Base-by-base conservation (phyloP, 192 early-diverging fungal species). In the Umbelopsis ramanniana region DNA sequence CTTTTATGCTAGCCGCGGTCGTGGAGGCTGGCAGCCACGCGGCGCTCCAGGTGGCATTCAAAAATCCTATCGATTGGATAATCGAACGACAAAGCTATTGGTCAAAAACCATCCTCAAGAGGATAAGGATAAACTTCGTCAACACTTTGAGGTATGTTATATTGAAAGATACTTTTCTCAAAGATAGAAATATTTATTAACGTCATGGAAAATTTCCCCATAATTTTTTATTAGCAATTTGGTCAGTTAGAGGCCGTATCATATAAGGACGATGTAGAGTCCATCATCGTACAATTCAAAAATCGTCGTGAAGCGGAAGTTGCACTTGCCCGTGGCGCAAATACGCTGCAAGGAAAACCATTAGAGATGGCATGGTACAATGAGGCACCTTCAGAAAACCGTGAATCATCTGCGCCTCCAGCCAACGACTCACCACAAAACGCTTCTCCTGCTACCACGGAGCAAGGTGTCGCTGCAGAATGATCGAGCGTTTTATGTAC, bases 11-110 rank as follows among this genome's bases (percentile, higher is more conserved):
- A 79, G 81, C 50, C 81, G 89, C 35, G 78, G 83, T 48, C 83
- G 84, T 14, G 86, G 81, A 8, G 69, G 75, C 38, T 80, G 77
- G 73, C 29, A 29, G 29, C 79, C 57, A 68, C 47, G 72, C 40
- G 50, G 37, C 19, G 46, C 46, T 15, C 46, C 46, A 0, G 72
- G 52, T 45, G 77, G 79, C 38, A 82, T 77, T n/a, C 78, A 74
- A 37, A 78, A 77, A 22, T 77, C 73, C 52, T 75, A 76, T 43
- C 74, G 83, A 52, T 75, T 94, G 24, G 93, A 94, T 78, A 90
- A 93, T 69, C 86, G 93, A 11, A 76, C 93, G 1, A 89, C 89
- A 29, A 93, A 89, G 73, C 53, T 94, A 21, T 72, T 85, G 55
- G 72, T 94, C 21, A 84, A 90, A 50, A 82, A 86, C n/a, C 71